Evolutionary conservation across 2,329 filamentous ascomycete genomes (phyloP).

Genomic region (Aspergillus calidoustus): DNA sequence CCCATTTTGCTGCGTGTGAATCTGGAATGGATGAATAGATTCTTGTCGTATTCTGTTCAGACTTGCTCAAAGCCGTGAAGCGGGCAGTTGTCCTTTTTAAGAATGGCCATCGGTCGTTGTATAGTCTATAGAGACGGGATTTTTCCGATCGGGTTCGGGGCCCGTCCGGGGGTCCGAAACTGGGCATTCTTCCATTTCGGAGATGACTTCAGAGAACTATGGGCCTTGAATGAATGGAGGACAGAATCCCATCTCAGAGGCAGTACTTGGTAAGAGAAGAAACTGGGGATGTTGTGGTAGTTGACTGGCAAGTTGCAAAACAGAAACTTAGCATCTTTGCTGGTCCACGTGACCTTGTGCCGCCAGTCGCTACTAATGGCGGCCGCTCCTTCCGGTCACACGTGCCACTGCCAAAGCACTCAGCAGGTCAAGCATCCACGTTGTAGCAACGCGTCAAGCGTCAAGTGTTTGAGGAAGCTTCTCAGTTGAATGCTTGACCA

Average conservation of each 20-base stretch:
- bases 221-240: not conserved
- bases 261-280: not conserved
- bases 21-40: no score
- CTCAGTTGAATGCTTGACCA: no score
- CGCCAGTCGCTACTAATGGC: no score
- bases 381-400: no score
- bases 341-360: no score
- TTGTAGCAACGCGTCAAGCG: no score
- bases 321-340: no score
- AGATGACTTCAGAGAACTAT: not conserved
- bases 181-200: not conserved
- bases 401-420: no score
- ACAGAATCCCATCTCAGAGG: not conserved
- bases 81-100: not conserved
- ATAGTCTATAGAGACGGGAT: conserved; percentile 5
- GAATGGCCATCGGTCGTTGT: not conserved
- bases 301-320: no score
- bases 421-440: no score
- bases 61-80: not conserved
- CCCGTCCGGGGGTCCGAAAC: not conserved
- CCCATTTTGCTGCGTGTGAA: conserved; percentile 18
- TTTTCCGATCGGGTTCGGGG: conserved; percentile 5
- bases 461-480: no score
- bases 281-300: no score
- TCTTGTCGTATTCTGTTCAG: not conserved